Conservation (phyloP, 305 asterid genomes). For the Rubia balearica region DNA sequence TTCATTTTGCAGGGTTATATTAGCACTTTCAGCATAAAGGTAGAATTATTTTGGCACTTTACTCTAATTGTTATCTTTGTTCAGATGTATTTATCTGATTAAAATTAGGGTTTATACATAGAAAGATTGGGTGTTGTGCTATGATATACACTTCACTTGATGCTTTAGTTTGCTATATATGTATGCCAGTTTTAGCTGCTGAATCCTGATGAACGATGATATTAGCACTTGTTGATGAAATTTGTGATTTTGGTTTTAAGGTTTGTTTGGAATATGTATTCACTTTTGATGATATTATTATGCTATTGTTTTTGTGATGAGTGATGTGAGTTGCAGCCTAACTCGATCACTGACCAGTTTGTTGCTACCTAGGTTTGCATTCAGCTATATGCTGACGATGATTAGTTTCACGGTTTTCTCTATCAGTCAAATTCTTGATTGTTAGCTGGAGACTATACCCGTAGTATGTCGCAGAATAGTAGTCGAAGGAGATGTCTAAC, state of each 20-base stretch:
- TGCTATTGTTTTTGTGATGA: neutral
- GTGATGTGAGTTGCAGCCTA: neutral
- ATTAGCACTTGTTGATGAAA: neutral
- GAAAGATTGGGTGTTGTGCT: neutral
- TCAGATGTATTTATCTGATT: conserved; percentile 8
- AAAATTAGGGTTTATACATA: neutral
- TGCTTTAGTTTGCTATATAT: neutral
- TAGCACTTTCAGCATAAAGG: too few relatives aligned
- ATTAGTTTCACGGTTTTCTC: neutral
- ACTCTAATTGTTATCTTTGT: neutral
- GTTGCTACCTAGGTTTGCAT: neutral
- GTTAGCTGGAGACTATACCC: neutral
- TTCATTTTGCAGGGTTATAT: too few relatives aligned
- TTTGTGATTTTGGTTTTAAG: too few relatives aligned
- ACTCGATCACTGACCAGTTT: neutral
- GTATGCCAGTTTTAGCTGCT: neutral
- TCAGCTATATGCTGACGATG: neutral
- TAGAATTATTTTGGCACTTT: too few relatives aligned
- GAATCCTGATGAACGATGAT: neutral
- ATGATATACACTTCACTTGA: neutral
- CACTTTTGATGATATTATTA: too few relatives aligned
- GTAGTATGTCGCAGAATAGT: neutral
- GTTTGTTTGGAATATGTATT: too few relatives aligned
- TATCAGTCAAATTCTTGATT: conserved; percentile 6
- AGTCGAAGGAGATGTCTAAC: conserved; percentile 1